These are phyloP conservation scores for Pseudocohnilembus persalinus DNA, from an alignment of 169 alveolate species.

Conservation along the genomic window DNA sequence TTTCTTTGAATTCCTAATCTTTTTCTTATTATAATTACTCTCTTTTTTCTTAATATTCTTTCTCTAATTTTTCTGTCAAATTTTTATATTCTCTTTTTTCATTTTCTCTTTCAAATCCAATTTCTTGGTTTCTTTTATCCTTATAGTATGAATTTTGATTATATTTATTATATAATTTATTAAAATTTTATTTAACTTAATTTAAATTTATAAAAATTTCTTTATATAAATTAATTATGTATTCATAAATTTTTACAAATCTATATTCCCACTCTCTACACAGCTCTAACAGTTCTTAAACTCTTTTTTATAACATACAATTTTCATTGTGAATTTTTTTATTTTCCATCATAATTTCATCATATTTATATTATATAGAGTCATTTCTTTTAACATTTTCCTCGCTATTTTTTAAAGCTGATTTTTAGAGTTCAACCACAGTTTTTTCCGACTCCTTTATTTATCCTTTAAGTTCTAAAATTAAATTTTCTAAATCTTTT, in stretches of 20 bases:
- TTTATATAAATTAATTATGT: neutral
- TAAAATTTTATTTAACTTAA: neutral
- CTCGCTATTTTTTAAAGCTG: neutral
- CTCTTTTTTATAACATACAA: neutral
- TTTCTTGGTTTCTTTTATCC: neutral
- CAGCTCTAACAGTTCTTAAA: conserved; percentile 13
- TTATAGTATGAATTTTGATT: no score
- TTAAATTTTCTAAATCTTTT: neutral
- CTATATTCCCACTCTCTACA: conserved; percentile 26
- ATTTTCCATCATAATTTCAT: conserved; percentile 9
- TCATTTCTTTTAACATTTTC: neutral
- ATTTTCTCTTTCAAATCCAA: neutral
- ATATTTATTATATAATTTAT: no score
- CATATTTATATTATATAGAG: conserved; percentile 7
- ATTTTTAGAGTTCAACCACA: conserved; percentile 3
- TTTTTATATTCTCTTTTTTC: neutral
- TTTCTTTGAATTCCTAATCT: conserved; percentile 21
- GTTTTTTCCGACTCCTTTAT: conserved; percentile 20
- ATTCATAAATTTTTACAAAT: conserved; percentile 6
- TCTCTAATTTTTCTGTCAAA: neutral
- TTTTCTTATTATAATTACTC: neutral
- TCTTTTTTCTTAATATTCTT: neutral
- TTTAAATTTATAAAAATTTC: neutral
- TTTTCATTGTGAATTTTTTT: conserved; percentile 14
- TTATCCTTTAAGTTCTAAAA: conserved; percentile 17